phyloP scores from a whole-genome alignment of 1,139 yeast genomes.

The Suhomyces atakaporum region DNA sequence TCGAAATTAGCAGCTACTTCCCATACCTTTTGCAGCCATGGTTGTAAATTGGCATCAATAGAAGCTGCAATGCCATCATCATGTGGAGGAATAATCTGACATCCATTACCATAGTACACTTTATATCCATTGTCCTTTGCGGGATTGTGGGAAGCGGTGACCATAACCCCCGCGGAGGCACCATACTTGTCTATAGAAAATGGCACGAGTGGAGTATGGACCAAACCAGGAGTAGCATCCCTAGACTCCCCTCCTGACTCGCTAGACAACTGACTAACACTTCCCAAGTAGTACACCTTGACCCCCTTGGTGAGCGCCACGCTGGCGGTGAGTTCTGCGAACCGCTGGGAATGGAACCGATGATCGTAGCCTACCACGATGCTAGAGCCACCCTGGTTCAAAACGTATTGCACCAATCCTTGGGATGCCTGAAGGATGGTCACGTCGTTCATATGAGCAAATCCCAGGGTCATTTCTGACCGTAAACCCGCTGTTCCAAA shows the following conservation, averaged over 20 bases:
- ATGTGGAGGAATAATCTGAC: conserved; percentile 94
- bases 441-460: conserved; percentile 83
- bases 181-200: conserved; percentile 66
- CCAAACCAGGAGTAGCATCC: conserved; percentile 33
- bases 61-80: conserved; percentile 69
- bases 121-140: conserved; percentile 89
- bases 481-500: conserved; percentile 95
- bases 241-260: neutral
- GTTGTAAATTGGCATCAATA: conserved; percentile 62
- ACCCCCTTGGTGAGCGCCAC: conserved; percentile 72
- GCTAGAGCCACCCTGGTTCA: conserved; percentile 24
- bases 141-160: conserved; percentile 97
- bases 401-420: conserved; percentile 72
- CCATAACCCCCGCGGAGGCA: conserved; percentile 88
- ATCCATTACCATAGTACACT: conserved; percentile 90
- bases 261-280: conserved; percentile 27
- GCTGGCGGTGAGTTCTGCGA: conserved; percentile 77
- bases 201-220: conserved; percentile 93
- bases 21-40: conserved; percentile 58
- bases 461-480: conserved; percentile 88
- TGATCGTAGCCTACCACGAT: conserved; percentile 93
- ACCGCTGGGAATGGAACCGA: conserved; percentile 73
- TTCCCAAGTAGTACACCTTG: conserved; percentile 65
- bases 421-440: conserved; percentile 92
- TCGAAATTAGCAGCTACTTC: conserved; percentile 40